Conservation (phyloP, 768 basidiomycete species). For the Tylopilus vinaceipallidus region DNA sequence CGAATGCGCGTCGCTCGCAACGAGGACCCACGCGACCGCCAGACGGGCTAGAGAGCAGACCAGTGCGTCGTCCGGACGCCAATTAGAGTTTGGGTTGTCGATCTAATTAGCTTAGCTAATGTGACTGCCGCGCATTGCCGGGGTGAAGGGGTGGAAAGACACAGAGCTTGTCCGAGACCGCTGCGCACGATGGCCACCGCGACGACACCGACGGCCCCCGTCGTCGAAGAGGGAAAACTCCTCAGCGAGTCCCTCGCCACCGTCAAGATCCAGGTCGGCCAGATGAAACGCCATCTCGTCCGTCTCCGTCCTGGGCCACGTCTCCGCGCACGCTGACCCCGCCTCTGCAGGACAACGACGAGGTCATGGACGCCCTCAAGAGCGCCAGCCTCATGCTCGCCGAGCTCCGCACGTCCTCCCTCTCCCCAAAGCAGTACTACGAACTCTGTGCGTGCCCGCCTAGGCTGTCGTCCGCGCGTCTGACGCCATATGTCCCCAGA, state of each 20-base stretch:
- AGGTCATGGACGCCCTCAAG: slow-evolving; percentile 98
- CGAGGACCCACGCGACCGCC: too few species aligned
- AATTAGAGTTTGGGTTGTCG: too few species aligned
- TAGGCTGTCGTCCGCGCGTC: not conserved
- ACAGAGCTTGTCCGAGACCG: too few species aligned
- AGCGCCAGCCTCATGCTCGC: slow-evolving; percentile 97
- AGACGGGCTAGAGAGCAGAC: too few species aligned
- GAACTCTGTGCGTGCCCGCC: slow-evolving; percentile 76
- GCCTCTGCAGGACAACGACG: slow-evolving; percentile 74
- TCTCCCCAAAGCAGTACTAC: slow-evolving; percentile 97
- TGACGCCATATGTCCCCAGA: slow-evolving; percentile 45
- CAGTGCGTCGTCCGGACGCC: too few species aligned
- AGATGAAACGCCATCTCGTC: slow-evolving; percentile 93
- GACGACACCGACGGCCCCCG: slow-evolving; percentile 28
- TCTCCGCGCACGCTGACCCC: not conserved
- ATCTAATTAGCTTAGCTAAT: too few species aligned
- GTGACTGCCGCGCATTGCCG: not conserved
- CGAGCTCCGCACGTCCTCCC: slow-evolving; percentile 88
- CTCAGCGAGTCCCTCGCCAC: slow-evolving; percentile 82
- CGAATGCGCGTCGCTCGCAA: too few species aligned
- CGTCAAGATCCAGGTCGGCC: slow-evolving; percentile 88
- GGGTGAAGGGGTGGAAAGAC: too few species aligned
- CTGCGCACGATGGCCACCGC: slow-evolving; percentile 23
- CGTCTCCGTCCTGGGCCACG: slow-evolving; percentile 32
- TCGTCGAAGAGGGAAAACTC: slow-evolving; percentile 76